Base-by-base conservation (phyloP, 805 yeast species). In the Candida stauntonica region DNA sequence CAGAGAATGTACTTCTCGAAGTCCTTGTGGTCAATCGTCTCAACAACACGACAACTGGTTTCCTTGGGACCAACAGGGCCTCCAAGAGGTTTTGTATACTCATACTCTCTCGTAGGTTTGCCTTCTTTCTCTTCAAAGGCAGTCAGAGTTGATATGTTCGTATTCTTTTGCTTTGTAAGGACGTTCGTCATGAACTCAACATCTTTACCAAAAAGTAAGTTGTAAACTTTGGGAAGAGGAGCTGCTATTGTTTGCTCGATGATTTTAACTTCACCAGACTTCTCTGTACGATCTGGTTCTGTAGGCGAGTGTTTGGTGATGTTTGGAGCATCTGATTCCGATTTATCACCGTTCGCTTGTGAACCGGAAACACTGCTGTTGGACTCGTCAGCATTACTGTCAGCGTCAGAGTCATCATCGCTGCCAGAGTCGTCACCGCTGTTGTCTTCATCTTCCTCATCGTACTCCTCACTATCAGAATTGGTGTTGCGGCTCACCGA, bases 1-100 rank as follows among this genome's bases (percentile, higher is more conserved):
- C 79, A 75, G 21, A 67, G 64, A 17, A 78, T 66, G 40, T 57
- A 62, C 18, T 66, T 62, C 6, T 71, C 65, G 15, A 73, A 65
- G 50, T 82, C 79, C 38, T 55, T 64, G 30, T 70, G 65, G 21
- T 77, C 76, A 14, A 83, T 53, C 3, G 68, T 68, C 52, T 85
- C 94, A 5, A 69, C 66, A 33, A 84, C 79, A 14, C 67, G 57
- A 63, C 91, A 83, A 41, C 62, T 63, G 0, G 94, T 83, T 48
- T 82, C 83, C 48, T 81, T 82, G 6, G 93, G 93, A 0, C 91
- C 93, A 39, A 85, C 77, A 0, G 86, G 72, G 3, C 75, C 79
- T 35, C 71, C 66, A 30, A 84, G 62, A 2, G 91, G 89, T 49
- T 83, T 79, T 1, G 66, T 67, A 52, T 81, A 84, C 0, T 68